Evolutionary conservation across 1,284 basidiomycete genomes (phyloP), one percentile per base, ranked within the genome.

Genomic region (Cryptococcus deneoformans): DNA sequence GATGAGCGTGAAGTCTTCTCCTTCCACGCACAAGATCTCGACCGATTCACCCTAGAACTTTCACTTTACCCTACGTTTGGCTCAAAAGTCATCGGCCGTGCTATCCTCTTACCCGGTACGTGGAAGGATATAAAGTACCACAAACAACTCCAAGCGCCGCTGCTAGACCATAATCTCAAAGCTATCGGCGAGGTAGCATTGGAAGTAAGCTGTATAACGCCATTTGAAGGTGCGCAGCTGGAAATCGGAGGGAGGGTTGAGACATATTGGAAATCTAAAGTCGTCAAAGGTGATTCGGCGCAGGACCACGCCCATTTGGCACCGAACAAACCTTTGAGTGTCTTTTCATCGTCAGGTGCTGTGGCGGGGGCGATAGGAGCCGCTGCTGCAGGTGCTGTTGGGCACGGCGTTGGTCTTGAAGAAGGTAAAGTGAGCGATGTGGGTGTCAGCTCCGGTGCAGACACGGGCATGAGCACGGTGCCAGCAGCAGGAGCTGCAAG

Each of bases 61-160:
- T 97, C 95, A 43, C 81, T 99, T 34, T 97, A 95, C 80, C 96
- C 96, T 7, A 97, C 92, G 60, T 99, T 99, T 76, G 96, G 96
- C n/a, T 94, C 92, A 38, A 95, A 93, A 78, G 91, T 94, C 39
- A 92, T 99, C 61, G 96, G 95, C 35, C 87, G 94, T 62, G 94
- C 92, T 14, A 86, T 94, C 46, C 89, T 92, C 29, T 81, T 94
- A 37, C 87, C 94, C 3, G 85, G 85, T 2, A 82, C 89, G 50
- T 90, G 95, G 69, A 73, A 79, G 46, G 79, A 83, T 53, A 80
- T 86, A 16, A 80, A 82, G 48, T 84, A 84, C 63, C 69, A 79
- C 66, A 66, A 78, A 68, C 62, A 73, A 20, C 87, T 89, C 65
- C 84, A 85, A 12, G 80, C 92, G 6, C 93, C 95, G 1, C 87